A percentile compares a stretch with the other conserved stretches of the same genome.
Conservation (phyloP, 139 green algal species). For the Auxenochlorella pyrenoidosa region DNA sequence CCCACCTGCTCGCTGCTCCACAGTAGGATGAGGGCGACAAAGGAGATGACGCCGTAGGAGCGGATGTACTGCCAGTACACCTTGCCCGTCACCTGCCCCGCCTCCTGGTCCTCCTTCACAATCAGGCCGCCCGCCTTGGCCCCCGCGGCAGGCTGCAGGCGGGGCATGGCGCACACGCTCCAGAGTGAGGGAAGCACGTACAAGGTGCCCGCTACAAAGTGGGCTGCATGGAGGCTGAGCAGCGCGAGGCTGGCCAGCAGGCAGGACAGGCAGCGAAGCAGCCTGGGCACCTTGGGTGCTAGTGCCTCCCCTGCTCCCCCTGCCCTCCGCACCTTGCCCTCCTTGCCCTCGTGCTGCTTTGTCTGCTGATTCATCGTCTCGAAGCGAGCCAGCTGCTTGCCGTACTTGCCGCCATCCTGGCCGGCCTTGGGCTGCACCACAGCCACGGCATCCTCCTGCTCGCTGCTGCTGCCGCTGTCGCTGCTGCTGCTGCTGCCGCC, state of each 20-base stretch:
- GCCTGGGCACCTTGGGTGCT: too few species aligned
- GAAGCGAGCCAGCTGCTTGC: slow-evolving; percentile 26
- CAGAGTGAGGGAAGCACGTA: too few species aligned
- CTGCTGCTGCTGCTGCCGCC: background rate
- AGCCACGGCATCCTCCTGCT: background rate
- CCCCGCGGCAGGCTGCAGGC: background rate
- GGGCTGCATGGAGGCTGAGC: background rate
- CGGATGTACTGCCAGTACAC: slow-evolving; percentile 56
- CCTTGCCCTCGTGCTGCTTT: background rate
- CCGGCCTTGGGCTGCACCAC: background rate
- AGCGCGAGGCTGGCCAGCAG: too few species aligned
- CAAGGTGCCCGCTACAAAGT: too few species aligned
- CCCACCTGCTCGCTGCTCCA: slow-evolving; percentile 54
- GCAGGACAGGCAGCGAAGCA: too few species aligned
- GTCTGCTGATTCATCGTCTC: slow-evolving; percentile 46
- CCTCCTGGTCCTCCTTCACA: slow-evolving; percentile 51
- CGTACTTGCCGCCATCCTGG: slow-evolving; percentile 6
- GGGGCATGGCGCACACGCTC: background rate
- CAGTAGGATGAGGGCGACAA: slow-evolving; percentile 40
- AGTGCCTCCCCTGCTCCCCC: background rate
- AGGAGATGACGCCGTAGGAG: slow-evolving; percentile 49
- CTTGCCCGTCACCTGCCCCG: slow-evolving; percentile 30
- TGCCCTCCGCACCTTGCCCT: background rate
- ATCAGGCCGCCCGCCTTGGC: slow-evolving; percentile 22
- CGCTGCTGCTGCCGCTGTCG: background rate